phyloP scores from a whole-genome alignment of 2,329 filamentous ascomycete genomes.

The Dactylellina cionopaga region DNA sequence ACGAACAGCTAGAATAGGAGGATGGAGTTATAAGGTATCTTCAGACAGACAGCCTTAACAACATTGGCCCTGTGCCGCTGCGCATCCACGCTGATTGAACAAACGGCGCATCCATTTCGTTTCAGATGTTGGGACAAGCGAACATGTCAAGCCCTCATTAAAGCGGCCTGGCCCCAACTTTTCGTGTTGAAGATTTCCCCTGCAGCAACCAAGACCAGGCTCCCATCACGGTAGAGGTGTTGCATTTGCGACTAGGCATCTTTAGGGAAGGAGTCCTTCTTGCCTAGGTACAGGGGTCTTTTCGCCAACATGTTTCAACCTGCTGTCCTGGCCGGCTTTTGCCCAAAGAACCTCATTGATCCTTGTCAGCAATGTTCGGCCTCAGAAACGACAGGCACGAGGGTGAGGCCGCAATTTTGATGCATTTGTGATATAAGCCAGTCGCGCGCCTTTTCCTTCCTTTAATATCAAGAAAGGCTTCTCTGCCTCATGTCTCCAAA shows the following conservation, averaged over 20 bases:
- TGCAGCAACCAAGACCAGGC: conserved; percentile 48
- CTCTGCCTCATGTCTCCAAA: conserved; percentile 22
- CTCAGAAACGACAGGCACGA: not conserved
- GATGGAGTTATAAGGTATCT: too few relatives aligned
- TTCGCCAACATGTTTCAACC: conserved; percentile 53
- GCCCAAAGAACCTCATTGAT: conserved; percentile 20
- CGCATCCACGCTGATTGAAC: conserved; percentile 7
- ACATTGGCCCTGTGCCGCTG: not conserved
- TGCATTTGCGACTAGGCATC: conserved; percentile 50
- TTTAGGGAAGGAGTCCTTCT: conserved; percentile 41
- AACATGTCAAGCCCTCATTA: not conserved
- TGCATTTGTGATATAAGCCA: conserved; percentile 45
- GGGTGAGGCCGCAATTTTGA: conserved; percentile 4
- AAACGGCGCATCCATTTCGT: conserved; percentile 38
- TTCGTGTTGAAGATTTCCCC: conserved; percentile 15
- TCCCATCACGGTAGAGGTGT: conserved; percentile 23
- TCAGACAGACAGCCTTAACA: too few relatives aligned
- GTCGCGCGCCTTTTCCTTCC: conserved; percentile 30
- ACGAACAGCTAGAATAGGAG: too few relatives aligned
- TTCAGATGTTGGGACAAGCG: conserved; percentile 15
- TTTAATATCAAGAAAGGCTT: not conserved
- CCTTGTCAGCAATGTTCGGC: conserved; percentile 23
- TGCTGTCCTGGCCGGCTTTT: conserved; percentile 40
- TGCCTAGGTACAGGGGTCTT: conserved; percentile 33
- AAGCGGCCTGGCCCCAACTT: conserved; percentile 9